phyloP scores from a whole-genome alignment of 1,284 basidiomycete genomes.

The Malassezia brasiliensis region DNA sequence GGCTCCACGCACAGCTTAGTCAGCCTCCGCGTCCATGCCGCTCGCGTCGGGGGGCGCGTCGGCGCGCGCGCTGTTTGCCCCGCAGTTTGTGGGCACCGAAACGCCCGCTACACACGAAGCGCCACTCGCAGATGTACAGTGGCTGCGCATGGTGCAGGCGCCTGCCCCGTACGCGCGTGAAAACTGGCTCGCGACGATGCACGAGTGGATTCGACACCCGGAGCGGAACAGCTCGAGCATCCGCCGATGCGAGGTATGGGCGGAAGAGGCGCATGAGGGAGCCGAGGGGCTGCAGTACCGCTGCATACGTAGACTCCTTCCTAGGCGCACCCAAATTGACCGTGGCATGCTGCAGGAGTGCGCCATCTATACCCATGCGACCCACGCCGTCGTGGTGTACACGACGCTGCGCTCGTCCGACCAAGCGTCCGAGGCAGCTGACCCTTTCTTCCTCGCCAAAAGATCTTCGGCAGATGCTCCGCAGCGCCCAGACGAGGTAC shows the following conservation, averaged over 20 bases:
- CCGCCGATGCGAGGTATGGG: constrained; percentile 33
- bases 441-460: constrained; percentile 1
- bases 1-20: constrained; percentile 1
- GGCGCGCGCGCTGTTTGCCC: background rate
- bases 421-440: background rate
- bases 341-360: constrained; percentile 19
- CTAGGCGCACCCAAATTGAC: constrained; percentile 6
- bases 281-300: background rate
- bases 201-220: constrained; percentile 32
- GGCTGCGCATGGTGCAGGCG: constrained; percentile 19
- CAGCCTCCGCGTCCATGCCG: background rate
- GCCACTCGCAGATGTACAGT: background rate
- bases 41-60: background rate
- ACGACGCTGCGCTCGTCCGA: constrained; percentile 14
- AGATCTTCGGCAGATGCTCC: background rate
- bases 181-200: constrained; percentile 30
- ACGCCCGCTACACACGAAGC: no score
- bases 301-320: constrained; percentile 10
- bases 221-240: constrained; percentile 41
- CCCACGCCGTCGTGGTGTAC: constrained; percentile 7
- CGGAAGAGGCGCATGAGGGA: constrained; percentile 1
- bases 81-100: background rate
- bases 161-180: constrained; percentile 23
- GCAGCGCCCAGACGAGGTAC: constrained; percentile 20
- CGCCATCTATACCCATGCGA: background rate